phyloP scores from a whole-genome alignment of 441 rosid genomes.

The Sinapis alba region DNA sequence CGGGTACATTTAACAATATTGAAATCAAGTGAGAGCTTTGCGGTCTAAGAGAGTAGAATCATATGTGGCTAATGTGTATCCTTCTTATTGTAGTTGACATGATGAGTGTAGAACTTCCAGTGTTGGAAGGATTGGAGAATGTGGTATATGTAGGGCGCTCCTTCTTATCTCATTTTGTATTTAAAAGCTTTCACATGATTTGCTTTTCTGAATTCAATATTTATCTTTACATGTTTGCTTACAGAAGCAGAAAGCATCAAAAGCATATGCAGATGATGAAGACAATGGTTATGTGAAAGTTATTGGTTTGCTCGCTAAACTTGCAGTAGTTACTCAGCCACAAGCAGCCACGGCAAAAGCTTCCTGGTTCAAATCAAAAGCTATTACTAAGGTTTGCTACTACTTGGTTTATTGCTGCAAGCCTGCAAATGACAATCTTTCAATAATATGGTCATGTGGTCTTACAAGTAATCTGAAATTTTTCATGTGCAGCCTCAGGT shows the following conservation, averaged over 20 bases:
- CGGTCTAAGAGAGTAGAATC: neutral
- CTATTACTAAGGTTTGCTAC: constrained; percentile 58
- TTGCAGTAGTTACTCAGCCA: constrained; percentile 47
- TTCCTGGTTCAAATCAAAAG: constrained; percentile 77
- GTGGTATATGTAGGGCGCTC: constrained; percentile 26
- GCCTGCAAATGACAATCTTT: neutral
- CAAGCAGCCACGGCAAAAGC: constrained; percentile 45
- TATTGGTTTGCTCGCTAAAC: constrained; percentile 21
- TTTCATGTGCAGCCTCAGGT: constrained; percentile 46
- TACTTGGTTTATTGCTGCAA: neutral
- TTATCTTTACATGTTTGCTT: constrained; percentile 4
- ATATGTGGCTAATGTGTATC: neutral
- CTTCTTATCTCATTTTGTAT: constrained; percentile 6
- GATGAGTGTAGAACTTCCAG: constrained; percentile 54
- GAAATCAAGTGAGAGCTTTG: neutral
- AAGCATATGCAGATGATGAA: constrained; percentile 23
- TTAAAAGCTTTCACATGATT: neutral
- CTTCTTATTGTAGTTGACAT: constrained; percentile 41
- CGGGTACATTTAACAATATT: constrained; percentile 42
- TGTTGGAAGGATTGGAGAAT: constrained; percentile 60
- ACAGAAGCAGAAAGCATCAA: constrained; percentile 46
- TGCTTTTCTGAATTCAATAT: neutral
- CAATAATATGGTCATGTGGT: neutral
- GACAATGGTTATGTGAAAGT: constrained; percentile 35
- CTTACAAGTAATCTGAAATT: neutral